Base-by-base conservation (phyloP, 129 eudicot species). In the Tanacetum coccineum region DNA sequence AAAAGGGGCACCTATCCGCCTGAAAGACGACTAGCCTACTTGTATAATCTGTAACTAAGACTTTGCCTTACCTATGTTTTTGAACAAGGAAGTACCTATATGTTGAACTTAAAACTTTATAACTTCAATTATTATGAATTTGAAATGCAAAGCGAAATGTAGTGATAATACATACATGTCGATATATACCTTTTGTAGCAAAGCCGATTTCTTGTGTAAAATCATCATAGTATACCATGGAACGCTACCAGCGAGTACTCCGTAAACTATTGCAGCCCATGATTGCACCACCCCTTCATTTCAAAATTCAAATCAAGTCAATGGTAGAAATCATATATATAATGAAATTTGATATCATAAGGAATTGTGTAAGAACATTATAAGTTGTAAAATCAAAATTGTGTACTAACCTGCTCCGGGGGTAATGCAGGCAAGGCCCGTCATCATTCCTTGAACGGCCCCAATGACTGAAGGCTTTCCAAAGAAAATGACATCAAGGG, bases 161-260 rank as follows among this genome's bases (percentile, higher is more conserved):
- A 18, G 12, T 20, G 25, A 54, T 8, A 6, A 6, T 17, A 13
- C 12, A 22, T 47, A 10, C 18, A 28, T 4, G 64, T 30, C 30
- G 2, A 42, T 49, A 8, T 20, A 21, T 73, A 88, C 96, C 88
- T 85, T 70, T 56, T 88, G 96, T 55, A 88, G 85, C 79, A 66
- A 78, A 20, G 64, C 25, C n/a, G 96, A 88, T 81, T 88, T 88
- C 52, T 88, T 88, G 76, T 88, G 96, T 55, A 88, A 91, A 60
- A 88, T 88, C 96, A 88, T 88, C 96, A 88, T 88, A 3, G 89
- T 72, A 77, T 75, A 80, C 91, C 96, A 88, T 45, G 96, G 96
- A 63, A 88, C 64, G 73, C 89, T 85, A 14, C 96, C 96, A 4
- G 91, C 63, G 45, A 85, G 81, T 53, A 85, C 72, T 39, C 96